Evolutionary conservation across 768 basidiomycete genomes (phyloP), one percentile per base, ranked within the genome.

Genomic region (Neoboletus subvelutipes): DNA sequence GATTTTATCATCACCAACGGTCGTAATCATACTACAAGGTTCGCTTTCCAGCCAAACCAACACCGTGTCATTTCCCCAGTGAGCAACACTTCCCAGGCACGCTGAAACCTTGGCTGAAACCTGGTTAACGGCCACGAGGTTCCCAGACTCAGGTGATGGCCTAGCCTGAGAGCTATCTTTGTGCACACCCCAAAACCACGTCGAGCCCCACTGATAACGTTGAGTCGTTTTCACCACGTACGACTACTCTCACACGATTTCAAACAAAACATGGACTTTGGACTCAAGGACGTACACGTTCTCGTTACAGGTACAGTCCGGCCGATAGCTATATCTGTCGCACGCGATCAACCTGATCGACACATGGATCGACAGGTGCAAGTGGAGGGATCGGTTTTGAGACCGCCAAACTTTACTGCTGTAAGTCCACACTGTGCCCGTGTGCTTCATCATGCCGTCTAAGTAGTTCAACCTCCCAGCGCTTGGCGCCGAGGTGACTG

Each of bases 321-420:
- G 1, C n/a, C 4, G n/a, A 22, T 31, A 3, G n/a, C 28, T 10
- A 24, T 2, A 15, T 22, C 45, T 28, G 22, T 20, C 39, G 2
- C 11, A 22, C 51, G 36, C 8, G 47, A 22, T 51, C 29, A 20
- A 18, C 1, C 29, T 46, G 37, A 50, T 33, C 51, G 18, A 56
- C 33, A 7, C 31, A 17, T 49, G 34, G 28, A 47, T 51, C 28
- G 18, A 48, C 66, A 85, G 89, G 89, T 48, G 87, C 88, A 2
- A 88, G 84, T 61, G 88, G 88, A 4, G 88, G 87, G 1, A 90
- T 92, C 36, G 89, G 89, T 10, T 74, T 88, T 1, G 84, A 81
- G 62, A 87, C 84, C 4, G 76, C 77, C 17, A 75, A 75, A 13
- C 65, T 80, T 0, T 90, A 84, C 65, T 76, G 85, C 33, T 76